Evolutionary conservation across 768 basidiomycete species (phyloP), one percentile per base, ranked within the genome.

Genomic region (Xerocomus spinulosus): DNA sequence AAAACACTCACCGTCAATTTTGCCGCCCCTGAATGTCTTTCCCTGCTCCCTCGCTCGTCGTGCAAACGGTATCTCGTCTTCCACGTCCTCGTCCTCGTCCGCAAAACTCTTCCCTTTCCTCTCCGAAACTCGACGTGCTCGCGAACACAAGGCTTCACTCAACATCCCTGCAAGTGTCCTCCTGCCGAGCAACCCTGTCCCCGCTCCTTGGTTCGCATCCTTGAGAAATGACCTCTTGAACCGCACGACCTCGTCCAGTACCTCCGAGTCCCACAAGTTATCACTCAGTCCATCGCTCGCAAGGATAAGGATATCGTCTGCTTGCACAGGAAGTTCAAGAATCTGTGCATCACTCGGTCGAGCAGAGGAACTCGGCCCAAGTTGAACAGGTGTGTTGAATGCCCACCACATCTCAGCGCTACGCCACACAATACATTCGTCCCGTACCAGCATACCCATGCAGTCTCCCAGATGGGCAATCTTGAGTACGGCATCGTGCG

Each of bases 321-420:
- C 74, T 51, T 73, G 72, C 3, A 89, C 86, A 20, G 85, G 85
- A 0, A 91, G 70, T 1, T 79, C 79, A 55, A 85, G 79, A 5
- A 83, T 69, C 49, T 83, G 83, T 2, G 89, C 87, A 41, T 88
- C 78, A 17, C 74, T 60, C 14, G 87, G 85, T 21, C 75, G 77
- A 17, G 82, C 81, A n/a, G 76, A 68, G 2, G 77, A 77, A 34
- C 77, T 70, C 2, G 82, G 81, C 7, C 82, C 82, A 25, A 85
- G 79, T 56, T 83, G 82, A 24, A 76, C 71, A 0, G 81, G 82
- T n/a, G 76, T 79, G 56, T 83, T 83, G 65, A 83, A 83, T 13
- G 75, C 78, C 79, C 91, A 92, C 81, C 92, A 93, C 89, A 95
- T 94, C 67, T 96, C 94, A 35, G 88, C 80, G 41, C 83, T 87